phyloP scores from a whole-genome alignment of 768 basidiomycete genomes.

The Galerina sulciceps region DNA sequence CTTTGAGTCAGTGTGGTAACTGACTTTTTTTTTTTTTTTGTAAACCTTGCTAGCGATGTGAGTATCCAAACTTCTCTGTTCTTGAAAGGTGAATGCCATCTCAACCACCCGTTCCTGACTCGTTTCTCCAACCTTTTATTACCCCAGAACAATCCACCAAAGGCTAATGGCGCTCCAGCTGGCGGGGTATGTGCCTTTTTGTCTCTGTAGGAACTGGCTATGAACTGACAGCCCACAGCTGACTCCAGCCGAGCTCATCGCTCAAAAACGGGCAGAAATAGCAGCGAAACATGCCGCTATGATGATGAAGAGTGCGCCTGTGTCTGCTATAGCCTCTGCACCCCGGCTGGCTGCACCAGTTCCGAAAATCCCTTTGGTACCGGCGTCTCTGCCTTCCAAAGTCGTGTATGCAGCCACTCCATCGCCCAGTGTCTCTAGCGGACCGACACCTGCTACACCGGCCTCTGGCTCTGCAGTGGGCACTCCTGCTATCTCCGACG shows the following conservation, averaged over 20 bases:
- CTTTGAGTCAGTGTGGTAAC: conserved; percentile 5
- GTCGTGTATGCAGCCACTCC: conserved; percentile 36
- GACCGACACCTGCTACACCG: conserved; percentile 47
- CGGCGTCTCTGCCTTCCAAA: conserved; percentile 32
- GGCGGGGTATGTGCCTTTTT: conserved; percentile 26
- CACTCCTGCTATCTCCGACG: conserved; percentile 60
- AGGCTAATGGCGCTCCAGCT: conserved; percentile 31
- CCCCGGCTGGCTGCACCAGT: conserved; percentile 42
- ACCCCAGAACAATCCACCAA: conserved; percentile 22
- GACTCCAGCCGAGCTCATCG: conserved; percentile 69
- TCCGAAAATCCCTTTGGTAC: conserved; percentile 40
- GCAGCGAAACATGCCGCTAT: conserved; percentile 85
- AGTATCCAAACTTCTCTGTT: conserved; percentile 45
- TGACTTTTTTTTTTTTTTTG: conserved; percentile 16
- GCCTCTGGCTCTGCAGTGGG: conserved; percentile 36
- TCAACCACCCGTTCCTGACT: conserved; percentile 7
- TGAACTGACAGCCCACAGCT: conserved; percentile 31
- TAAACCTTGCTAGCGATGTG: conserved; percentile 67
- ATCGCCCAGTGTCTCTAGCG: conserved; percentile 37
- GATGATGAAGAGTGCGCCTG: conserved; percentile 43
- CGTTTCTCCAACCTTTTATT: conserved; percentile 30
- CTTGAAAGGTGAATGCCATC: conserved; percentile 70
- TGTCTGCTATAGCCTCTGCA: conserved; percentile 16
- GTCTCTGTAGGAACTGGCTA: conserved; percentile 14
- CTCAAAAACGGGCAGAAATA: conserved; percentile 84